Evolutionary conservation across 345 rosid species (phyloP), one percentile per base, ranked within the genome.

Genomic region (Cardamine occulta): DNA sequence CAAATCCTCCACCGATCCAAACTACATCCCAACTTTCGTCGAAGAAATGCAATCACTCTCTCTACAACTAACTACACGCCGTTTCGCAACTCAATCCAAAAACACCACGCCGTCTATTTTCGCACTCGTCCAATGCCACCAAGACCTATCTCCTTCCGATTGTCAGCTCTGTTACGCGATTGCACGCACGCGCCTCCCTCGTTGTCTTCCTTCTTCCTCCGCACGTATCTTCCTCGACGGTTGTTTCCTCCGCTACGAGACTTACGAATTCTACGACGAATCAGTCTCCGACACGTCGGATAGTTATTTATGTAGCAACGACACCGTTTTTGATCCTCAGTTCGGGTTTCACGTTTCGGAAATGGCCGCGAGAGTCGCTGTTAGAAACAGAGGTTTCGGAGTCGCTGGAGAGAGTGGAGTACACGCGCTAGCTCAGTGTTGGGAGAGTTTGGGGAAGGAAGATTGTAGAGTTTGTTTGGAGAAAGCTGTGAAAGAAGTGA

Each of bases 211-310:
- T 2, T 56, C 77, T 42, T 64, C 83, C 70, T 84, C 84, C 53
- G 86, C 78, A 6, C 72, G 86, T 14, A 85, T 86, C 75, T 84
- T 74, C 72, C 73, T 81, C 66, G 89, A 84, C 74, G 87, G 87
- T 1, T 84, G 89, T 75, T 86, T 82, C 57, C 70, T 82, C 37
- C 81, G 86, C 34, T 75, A 79, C 13, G 89, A 84, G 10, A 79
- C 81, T 48, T 86, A 80, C 59, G 58, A 58, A 13, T 86, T 86
- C 78, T 80, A 64, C 55, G 26, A 35, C 24, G 82, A 86, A 45
- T 61, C 77, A 1, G 26, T 66, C 54, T 69, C 76, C 75, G 8
- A 74, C 70, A 4, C 63, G 14, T 31, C 80, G 23, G 80, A 76
- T 23, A 60, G 14, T 1, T 76, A 15, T 4, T 62, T 55, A 0